Base-by-base conservation (phyloP, 2,329 filamentous ascomycete genomes). In the Ceratocystis albifundus region DNA sequence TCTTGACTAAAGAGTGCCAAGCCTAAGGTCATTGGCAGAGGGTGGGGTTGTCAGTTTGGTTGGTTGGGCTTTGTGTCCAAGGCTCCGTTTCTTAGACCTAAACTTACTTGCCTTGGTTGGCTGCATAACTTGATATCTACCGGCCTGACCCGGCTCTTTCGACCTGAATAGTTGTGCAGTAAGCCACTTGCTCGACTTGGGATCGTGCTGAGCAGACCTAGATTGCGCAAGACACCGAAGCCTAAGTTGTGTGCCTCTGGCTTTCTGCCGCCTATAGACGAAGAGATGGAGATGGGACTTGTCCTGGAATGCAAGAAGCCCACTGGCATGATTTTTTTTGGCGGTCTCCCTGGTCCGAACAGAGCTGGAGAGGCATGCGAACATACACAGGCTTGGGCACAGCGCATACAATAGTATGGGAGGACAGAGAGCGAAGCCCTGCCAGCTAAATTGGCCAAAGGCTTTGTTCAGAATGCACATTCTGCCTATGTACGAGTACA, bases 251-350 rank as follows among this genome's bases (percentile, higher is more conserved):
- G 36, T 41, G 10, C 36, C 36, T 41, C 36, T 25, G 1, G 8
- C 48, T 15, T 25, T 25, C 48, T 10, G n/a, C 46, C 22, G 48
- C 22, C 36, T 41, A 12, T 41, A 12, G 36, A 41, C 36, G 36
- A 12, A 41, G 36, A n/a, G 44, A 45, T 44, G 15, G 28, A 65
- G n/a, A 61, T 41, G 36, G 64, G 64, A 50, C 61, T 50, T 61
- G 53, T 65, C 48, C 64, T 65, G 64, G 64, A 65, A 65, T 65
- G 53, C 36, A 57, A 17, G 20, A 46, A 41, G 36, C 4, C 36
- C 20, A 45, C 44, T 57, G 53, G 30, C 53, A 12, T 57, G 53
- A 28, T 32, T 7, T 28, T 4, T 50, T 20, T 22, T 59, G 28
- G 12, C 28, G 10, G 55, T 36, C 44, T 63, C 61, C 45, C 45